Evolutionary conservation across 345 rosid species (phyloP).

Genomic region (Lumnitzera littorea): DNA sequence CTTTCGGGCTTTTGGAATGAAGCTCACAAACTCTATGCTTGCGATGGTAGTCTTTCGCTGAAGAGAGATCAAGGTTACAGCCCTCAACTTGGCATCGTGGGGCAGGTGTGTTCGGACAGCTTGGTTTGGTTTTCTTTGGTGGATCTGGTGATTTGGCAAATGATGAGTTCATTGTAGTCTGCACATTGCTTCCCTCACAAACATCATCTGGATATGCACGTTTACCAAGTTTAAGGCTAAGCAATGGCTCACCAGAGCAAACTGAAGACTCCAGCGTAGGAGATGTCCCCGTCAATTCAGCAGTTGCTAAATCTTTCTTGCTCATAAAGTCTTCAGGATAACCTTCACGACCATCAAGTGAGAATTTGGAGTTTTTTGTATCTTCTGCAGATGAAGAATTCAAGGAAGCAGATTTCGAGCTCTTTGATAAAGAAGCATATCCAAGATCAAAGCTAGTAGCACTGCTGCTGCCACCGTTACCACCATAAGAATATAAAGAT

Average conservation of each 20-base stretch:
- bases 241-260: constrained; percentile 67
- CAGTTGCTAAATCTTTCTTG: constrained; percentile 28
- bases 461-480: constrained; percentile 37
- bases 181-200: constrained; percentile 41
- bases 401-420: constrained; percentile 62
- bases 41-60: constrained; percentile 77
- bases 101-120: constrained; percentile 32
- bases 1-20: constrained; percentile 78
- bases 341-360: constrained; percentile 37
- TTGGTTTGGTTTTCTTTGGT: constrained; percentile 56
- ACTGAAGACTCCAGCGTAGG: constrained; percentile 51
- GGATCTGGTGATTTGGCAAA: constrained; percentile 33
- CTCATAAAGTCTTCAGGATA: constrained; percentile 28
- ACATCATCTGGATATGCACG: constrained; percentile 57
- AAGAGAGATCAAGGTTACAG: constrained; percentile 72
- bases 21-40: constrained; percentile 78
- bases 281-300: constrained; percentile 20
- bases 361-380: constrained; percentile 30
- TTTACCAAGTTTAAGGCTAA: constrained; percentile 80
- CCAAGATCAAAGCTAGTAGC: constrained; percentile 63
- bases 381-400: constrained; percentile 57
- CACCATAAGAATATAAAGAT: constrained; percentile 45
- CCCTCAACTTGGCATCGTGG: constrained; percentile 76
- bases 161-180: constrained; percentile 29
- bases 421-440: constrained; percentile 55